These are phyloP conservation scores for Lodderomyces pseudojiufengensis DNA, from an alignment of 1,139 yeast species.

Conservation along the genomic window DNA sequence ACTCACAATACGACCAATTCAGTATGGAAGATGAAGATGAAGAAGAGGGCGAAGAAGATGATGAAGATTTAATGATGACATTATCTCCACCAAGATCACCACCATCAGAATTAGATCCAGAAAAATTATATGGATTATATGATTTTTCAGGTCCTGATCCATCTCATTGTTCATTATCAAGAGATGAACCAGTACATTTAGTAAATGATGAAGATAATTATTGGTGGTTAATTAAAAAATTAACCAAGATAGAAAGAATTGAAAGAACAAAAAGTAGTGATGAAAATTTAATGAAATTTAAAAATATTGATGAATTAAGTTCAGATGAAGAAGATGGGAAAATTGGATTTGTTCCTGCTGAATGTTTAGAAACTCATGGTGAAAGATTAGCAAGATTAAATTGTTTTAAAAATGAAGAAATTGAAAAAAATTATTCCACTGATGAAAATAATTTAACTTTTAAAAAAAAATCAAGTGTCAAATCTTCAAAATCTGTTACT, in stretches of 20 bases:
- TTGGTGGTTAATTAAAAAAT: conserved; percentile 91
- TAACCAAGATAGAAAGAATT: conserved; percentile 39
- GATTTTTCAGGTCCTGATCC: conserved; percentile 92
- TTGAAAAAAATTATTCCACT: conserved; percentile 44
- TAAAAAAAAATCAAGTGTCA: no score
- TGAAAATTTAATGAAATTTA: conserved; percentile 7
- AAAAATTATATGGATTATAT: conserved; percentile 77
- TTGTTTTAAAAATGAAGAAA: conserved; percentile 86
- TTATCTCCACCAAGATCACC: conserved; percentile 78
- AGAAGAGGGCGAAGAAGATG: conserved; percentile 17
- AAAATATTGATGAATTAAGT: conserved; percentile 22
- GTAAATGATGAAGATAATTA: conserved; percentile 88
- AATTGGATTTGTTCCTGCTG: conserved; percentile 96
- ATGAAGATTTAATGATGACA: conserved; percentile 27
- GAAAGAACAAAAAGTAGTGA: conserved; percentile 6
- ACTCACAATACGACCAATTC: no score
- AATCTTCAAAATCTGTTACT: conserved; percentile 29
- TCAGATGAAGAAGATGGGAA: conserved; percentile 53
- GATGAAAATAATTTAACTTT: no score
- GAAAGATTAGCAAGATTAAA: conserved; percentile 89
- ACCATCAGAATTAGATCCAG: conserved; percentile 80
- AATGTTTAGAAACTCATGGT: conserved; percentile 84
- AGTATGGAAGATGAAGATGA: background rate
- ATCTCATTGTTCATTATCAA: conserved; percentile 75
- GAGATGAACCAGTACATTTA: conserved; percentile 80